A percentile compares a stretch with the other conserved stretches of the same genome.
These are phyloP conservation scores for Pleurostoma richardsiae DNA, from an alignment of 2,329 filamentous ascomycete species.

Conservation along the genomic window DNA sequence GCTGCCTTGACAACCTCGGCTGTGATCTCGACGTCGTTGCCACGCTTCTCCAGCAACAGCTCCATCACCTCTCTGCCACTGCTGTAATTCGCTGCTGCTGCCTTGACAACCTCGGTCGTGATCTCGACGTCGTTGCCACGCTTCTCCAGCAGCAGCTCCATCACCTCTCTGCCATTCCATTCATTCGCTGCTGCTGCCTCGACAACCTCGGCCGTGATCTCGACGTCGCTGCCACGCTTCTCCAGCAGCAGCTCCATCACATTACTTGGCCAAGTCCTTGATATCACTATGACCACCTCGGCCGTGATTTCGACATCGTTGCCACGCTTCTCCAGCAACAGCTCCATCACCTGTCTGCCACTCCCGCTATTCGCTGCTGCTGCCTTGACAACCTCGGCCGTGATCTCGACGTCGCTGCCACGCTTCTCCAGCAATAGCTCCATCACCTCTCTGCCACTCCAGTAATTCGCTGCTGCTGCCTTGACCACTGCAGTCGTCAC, in stretches of 20 bases:
- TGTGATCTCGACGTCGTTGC: slow-evolving; percentile 1
- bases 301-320: not conserved
- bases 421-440: not conserved
- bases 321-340: not conserved
- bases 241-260: not conserved
- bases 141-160: not conserved
- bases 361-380: not conserved
- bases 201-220: not conserved
- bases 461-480: not conserved
- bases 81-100: not conserved
- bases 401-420: too few relatives aligned
- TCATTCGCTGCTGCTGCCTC: not conserved
- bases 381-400: not conserved
- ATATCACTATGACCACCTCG: too few relatives aligned
- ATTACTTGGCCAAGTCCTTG: not conserved
- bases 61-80: slow-evolving; percentile 1
- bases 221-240: not conserved
- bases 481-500: not conserved
- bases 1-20: not conserved
- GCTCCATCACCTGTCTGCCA: not conserved
- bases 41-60: not conserved
- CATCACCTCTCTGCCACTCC: not conserved
- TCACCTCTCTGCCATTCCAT: not conserved
- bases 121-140: not conserved
- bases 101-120: not conserved